Evolutionary conservation across 345 rosid genomes (phyloP).

Genomic region (Chamaenerion angustifolium): DNA sequence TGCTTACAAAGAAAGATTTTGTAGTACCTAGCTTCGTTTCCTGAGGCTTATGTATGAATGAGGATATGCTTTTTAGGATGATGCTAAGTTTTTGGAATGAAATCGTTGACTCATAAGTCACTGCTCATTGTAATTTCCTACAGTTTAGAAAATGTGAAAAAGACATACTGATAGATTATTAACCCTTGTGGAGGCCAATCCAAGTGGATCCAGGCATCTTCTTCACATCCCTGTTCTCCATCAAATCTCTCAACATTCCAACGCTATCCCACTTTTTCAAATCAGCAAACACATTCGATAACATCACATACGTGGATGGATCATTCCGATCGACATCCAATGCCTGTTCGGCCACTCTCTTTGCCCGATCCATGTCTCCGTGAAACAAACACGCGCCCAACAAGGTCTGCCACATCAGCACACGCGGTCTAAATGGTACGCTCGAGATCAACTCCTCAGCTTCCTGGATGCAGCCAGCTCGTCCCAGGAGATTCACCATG

Average conservation of each 20-base stretch:
- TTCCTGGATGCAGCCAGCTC: conserved; percentile 31
- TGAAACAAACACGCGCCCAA: conserved; percentile 34
- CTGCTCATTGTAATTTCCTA: too few species aligned
- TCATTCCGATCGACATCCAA: conserved; percentile 20
- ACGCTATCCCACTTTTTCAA: conserved; percentile 31
- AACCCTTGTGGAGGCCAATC: conserved; percentile 14
- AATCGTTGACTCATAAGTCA: too few species aligned
- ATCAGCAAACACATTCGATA: conserved; percentile 42
- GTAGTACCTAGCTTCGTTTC: too few species aligned
- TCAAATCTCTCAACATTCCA: conserved; percentile 25
- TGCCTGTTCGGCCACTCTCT: conserved; percentile 29
- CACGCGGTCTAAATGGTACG: conserved; percentile 33
- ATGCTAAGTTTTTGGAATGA: too few species aligned
- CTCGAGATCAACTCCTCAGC: conserved; percentile 31
- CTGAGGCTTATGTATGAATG: too few species aligned
- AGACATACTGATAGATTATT: background rate
- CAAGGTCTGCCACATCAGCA: conserved; percentile 44
- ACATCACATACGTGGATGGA: conserved; percentile 32
- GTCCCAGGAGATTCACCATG: conserved; percentile 39
- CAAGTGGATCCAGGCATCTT: conserved; percentile 49
- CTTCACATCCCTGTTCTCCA: conserved; percentile 34
- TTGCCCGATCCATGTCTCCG: conserved; percentile 36
- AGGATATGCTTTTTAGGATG: too few species aligned
- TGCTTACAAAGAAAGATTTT: too few species aligned
- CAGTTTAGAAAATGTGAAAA: too few species aligned